Base-by-base conservation (phyloP, 148 eudicot genomes). In the Hydrangea macrophylla region DNA sequence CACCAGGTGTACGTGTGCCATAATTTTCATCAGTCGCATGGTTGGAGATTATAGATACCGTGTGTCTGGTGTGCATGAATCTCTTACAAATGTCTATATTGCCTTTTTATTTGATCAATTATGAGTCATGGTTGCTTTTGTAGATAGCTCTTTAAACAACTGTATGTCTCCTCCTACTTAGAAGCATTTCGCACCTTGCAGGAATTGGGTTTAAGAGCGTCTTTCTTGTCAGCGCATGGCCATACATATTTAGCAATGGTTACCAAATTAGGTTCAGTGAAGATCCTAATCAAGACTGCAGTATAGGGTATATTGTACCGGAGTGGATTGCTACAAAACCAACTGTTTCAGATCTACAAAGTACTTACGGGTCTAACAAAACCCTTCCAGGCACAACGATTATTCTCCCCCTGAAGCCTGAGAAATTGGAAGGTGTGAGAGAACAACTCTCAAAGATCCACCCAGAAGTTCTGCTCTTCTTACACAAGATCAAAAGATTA, bases 151-250 rank as follows among this genome's bases (percentile, higher is more conserved):
- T 23, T 17, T 23, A 17, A 2, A 17, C 20, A 17, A 42, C 15
- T 8, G 15, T 42, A 4, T 9, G 20, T 24, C 10, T 9, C 26
- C 25, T 48, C n/a, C n/a, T n/a, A n/a, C n/a, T 54, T 54, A 23
- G 22, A 2, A 23, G 9, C 58, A 22, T 9, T 8, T 3, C 18
- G 5, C 6, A 0, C 12, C 12, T 24, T 68, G 60, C 70, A 82
- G 80, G 82, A 35, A 82, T 78, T 24, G 85, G 85, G 27, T 82
- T 78, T 42, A 78, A 82, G 50, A 78, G 80, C 66, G 85, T 78
- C 9, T 78, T 82, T 30, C 45, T 78, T 27, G 76, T 82, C 24
- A 78, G 73, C 48, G 51, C 62, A 28, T 60, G 64, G 36, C 78
- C 81, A 65, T 65, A 79, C 71, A 71, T 82, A 9, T 53, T 79